Evolutionary conservation across 1,284 basidiomycete genomes (phyloP).

Genomic region (Rhodofomes roseus): DNA sequence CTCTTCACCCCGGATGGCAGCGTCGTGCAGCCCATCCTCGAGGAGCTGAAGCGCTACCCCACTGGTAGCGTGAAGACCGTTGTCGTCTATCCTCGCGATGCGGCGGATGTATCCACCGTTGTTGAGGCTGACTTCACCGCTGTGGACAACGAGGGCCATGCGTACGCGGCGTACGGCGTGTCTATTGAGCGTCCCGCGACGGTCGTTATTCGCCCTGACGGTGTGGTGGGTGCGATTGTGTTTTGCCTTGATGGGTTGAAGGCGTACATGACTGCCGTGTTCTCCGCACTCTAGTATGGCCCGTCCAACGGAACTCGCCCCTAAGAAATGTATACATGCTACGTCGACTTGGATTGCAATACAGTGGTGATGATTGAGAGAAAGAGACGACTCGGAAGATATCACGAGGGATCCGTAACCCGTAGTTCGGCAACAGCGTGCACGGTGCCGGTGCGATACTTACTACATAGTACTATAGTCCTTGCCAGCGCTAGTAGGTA

Average conservation of each 20-base stretch:
- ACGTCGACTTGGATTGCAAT: too few species aligned
- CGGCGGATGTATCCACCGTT: neutral
- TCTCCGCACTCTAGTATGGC: neutral
- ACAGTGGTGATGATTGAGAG: too few species aligned
- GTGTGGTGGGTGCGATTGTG: neutral
- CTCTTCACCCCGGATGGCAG: slow-evolving; percentile 16
- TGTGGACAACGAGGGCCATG: neutral
- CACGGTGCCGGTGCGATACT: too few species aligned
- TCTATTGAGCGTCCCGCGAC: neutral
- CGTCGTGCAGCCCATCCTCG: neutral
- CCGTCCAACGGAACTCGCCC: too few species aligned
- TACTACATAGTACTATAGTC: too few species aligned
- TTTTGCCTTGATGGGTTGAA: neutral
- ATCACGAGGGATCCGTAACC: too few species aligned
- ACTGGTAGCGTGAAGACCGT: neutral
- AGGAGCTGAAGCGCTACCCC: neutral
- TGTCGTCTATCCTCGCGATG: neutral
- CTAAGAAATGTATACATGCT: too few species aligned
- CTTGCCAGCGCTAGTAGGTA: too few species aligned
- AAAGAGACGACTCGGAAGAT: too few species aligned
- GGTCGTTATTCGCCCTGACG: neutral
- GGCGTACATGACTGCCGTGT: neutral
- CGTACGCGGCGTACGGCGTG: neutral
- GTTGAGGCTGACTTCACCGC: neutral
- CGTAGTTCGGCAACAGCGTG: too few species aligned